These are phyloP conservation scores for Emydomyces testavorans DNA, from an alignment of 2,329 filamentous ascomycete species.

Conservation along the genomic window DNA sequence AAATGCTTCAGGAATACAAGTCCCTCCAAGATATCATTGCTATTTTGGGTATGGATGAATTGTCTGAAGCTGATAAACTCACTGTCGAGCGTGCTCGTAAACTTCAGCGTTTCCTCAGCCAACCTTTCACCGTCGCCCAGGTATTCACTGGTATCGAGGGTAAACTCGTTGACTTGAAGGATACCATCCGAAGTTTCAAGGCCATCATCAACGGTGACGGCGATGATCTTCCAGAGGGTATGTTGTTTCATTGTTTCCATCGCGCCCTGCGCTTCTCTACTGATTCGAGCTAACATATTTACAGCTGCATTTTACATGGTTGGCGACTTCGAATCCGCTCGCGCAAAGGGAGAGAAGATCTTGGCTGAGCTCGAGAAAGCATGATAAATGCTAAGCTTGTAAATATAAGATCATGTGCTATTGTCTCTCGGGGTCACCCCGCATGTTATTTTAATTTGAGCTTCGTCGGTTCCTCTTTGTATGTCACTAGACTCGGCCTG, in stretches of 20 bases:
- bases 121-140: conserved; percentile 88
- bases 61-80: conserved; percentile 98
- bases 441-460: conserved; percentile 14
- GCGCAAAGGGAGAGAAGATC: conserved; percentile 99
- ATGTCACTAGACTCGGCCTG: conserved; percentile 6
- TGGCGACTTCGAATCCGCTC: conserved; percentile 84
- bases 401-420: conserved; percentile 14
- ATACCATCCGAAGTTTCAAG: conserved; percentile 97
- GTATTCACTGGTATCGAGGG: conserved; percentile 76
- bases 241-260: conserved; percentile 21
- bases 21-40: conserved; percentile 99
- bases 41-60: conserved; percentile 99
- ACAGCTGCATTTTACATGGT: conserved; percentile 86
- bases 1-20: conserved; percentile 99
- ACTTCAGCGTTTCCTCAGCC: conserved; percentile 98
- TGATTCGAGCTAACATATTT: conserved; percentile 8
- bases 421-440: conserved; percentile 9
- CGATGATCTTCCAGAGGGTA: conserved; percentile 89
- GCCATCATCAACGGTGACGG: conserved; percentile 87
- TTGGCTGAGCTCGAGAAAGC: conserved; percentile 73
- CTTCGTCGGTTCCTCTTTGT: conserved; percentile 13
- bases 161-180: conserved; percentile 94
- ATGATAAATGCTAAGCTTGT: conserved; percentile 17
- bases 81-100: conserved; percentile 99
- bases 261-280: conserved; percentile 18